These are phyloP conservation scores for Eucalyptus erythrocorys DNA, from an alignment of 345 rosid genomes.

Conservation along the genomic window DNA sequence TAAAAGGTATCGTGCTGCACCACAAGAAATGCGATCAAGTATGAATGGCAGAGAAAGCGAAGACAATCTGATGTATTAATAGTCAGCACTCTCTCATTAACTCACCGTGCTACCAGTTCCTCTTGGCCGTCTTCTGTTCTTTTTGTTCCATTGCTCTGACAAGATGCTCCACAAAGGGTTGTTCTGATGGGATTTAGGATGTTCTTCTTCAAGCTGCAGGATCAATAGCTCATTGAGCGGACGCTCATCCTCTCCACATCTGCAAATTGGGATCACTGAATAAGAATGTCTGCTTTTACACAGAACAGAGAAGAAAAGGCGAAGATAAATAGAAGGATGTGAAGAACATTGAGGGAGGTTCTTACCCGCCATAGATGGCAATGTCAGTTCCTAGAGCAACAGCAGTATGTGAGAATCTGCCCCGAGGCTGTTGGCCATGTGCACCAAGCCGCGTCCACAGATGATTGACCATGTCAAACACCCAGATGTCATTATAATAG, in stretches of 20 bases:
- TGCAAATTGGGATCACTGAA: not conserved
- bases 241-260: constrained; percentile 72
- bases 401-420: constrained; percentile 72
- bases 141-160: constrained; percentile 36
- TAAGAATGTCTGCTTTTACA: not conserved
- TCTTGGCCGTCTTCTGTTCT: constrained; percentile 11
- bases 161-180: constrained; percentile 25
- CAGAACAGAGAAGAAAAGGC: not conserved
- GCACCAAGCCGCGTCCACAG: constrained; percentile 42
- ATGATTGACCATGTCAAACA: constrained; percentile 25
- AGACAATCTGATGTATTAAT: not conserved
- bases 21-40: not conserved
- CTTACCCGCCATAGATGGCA: constrained; percentile 60
- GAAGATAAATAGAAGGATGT: not conserved
- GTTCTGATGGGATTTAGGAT: constrained; percentile 13
- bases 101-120: constrained; percentile 16
- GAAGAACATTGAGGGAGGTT: not conserved
- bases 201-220: constrained; percentile 36
- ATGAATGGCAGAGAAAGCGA: not conserved
- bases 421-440: constrained; percentile 56
- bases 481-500: constrained; percentile 65
- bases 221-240: constrained; percentile 57
- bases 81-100: not conserved
- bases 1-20: not conserved
- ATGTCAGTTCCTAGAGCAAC: constrained; percentile 29